Base-by-base conservation (phyloP, 345 rosid species). In the Microthlaspi erraticum region DNA sequence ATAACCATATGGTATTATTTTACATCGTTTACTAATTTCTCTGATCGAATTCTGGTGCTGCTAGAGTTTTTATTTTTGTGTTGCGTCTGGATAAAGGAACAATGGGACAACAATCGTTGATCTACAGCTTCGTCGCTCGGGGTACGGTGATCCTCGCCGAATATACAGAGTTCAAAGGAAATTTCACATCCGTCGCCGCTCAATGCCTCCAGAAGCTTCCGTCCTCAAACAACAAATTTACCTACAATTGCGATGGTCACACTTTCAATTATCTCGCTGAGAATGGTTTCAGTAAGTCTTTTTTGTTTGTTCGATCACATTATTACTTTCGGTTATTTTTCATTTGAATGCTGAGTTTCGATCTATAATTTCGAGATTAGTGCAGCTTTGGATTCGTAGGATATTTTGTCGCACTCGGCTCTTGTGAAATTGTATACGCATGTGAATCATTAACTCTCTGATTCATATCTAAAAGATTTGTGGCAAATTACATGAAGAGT, bases 221-320 rank as follows among this genome's bases (percentile, higher is more conserved):
- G 0, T 73, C 89, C 6, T 80, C 86, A 44, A 84, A 80, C 80
- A 87, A 87, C 72, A 83, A 79, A 54, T 86, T 84, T 61, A 84
- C 92, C 17, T 87, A 87, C 73, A 87, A 87, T 59, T 87, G 92
- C 77, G 92, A 87, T 36, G 92, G 92, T 19, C 89, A 87, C 76
- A 87, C 92, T 73, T 87, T 87, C 83, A 87, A 87, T 75, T 87
- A 85, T 69, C 87, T 83, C 81, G 92, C 80, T 13, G 92, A 87
- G 13, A 85, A 85, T 61, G 92, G 92, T 10, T 87, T 82, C 85
- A 85, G 92, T 87, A 68, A 49, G 83, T 73, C 55, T 50, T 2
- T 36, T 34, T n/a, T 6, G 8, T 37, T 33, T 45, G 10, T 17
- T 50, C 49, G 37, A 26, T 51, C 29, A 4, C 52, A 26, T 31